A percentile compares a stretch with the other conserved stretches of the same genome.
Evolutionary conservation across 176 grass and related monocot species (phyloP).

Genomic region (Thinopyrum elongatum): DNA sequence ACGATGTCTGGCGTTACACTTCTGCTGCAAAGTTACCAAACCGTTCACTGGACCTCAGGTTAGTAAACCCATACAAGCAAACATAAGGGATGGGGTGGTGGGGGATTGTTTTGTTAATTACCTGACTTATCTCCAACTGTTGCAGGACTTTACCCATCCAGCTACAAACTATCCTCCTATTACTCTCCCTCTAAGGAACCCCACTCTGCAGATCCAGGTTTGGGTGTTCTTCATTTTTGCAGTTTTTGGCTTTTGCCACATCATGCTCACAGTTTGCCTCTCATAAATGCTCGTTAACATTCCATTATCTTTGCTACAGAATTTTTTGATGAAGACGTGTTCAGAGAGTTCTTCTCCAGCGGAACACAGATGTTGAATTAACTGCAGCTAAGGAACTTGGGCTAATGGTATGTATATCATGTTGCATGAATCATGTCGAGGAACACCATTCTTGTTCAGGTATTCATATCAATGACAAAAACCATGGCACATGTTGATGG

Average conservation of each 20-base stretch:
- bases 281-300: not conserved
- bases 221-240: constrained; percentile 2
- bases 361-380: constrained; percentile 28
- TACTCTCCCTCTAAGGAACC: constrained; percentile 46
- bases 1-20: not conserved
- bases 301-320: constrained; percentile 1
- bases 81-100: not conserved
- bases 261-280: not conserved
- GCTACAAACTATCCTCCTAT: constrained; percentile 34
- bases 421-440: not conserved
- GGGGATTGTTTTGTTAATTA: not conserved
- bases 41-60: constrained; percentile 40
- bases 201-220: constrained; percentile 52
- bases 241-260: not conserved
- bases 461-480: constrained; percentile 1
- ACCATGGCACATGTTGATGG: no score
- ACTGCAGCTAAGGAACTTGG: constrained; percentile 51
- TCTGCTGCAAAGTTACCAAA: constrained; percentile 30
- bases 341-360: constrained; percentile 30
- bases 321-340: constrained; percentile 48
- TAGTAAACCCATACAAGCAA: constrained; percentile 11
- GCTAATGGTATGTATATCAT: constrained; percentile 43
- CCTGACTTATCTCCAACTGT: not conserved
- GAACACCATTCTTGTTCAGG: constrained; percentile 10
- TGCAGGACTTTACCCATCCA: constrained; percentile 44